phyloP scores from a whole-genome alignment of 1,284 basidiomycete genomes.

The Tilletiaria anomala region DNA sequence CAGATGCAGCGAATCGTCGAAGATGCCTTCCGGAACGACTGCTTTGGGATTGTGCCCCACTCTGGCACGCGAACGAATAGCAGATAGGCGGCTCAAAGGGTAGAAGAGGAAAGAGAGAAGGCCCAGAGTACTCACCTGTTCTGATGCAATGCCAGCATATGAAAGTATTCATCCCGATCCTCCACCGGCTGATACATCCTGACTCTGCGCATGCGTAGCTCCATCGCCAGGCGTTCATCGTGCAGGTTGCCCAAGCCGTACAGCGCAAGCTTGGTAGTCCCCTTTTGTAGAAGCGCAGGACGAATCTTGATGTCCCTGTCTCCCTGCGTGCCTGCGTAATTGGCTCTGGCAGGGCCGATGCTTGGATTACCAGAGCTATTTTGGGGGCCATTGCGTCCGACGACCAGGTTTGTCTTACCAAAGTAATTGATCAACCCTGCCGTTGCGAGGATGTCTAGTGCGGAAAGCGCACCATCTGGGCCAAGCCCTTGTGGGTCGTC shows the following conservation, averaged over 20 bases:
- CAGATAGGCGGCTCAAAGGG: no score
- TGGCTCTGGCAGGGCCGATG: slow-evolving; percentile 7
- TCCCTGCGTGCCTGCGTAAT: slow-evolving; percentile 29
- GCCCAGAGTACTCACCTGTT: slow-evolving; percentile 56
- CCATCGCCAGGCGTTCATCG: slow-evolving; percentile 88
- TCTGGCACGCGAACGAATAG: slow-evolving; percentile 42
- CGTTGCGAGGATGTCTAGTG: slow-evolving; percentile 83
- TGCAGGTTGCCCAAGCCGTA: slow-evolving; percentile 96
- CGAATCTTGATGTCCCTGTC: slow-evolving; percentile 68
- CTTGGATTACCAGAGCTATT: no score
- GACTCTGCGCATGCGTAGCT: slow-evolving; percentile 80
- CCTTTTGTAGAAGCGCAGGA: slow-evolving; percentile 80
- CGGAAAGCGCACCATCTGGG: slow-evolving; percentile 76
- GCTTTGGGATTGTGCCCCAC: slow-evolving; percentile 86
- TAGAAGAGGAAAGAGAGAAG: no score
- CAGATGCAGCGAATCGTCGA: slow-evolving; percentile 83
- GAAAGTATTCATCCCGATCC: slow-evolving; percentile 69
- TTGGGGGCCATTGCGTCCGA: not conserved
- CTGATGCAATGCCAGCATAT: slow-evolving; percentile 83
- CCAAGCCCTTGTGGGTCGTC: slow-evolving; percentile 96
- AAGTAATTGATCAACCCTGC: slow-evolving; percentile 93
- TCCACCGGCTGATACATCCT: slow-evolving; percentile 87
- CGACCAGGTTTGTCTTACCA: slow-evolving; percentile 56
- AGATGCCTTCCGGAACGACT: slow-evolving; percentile 86
- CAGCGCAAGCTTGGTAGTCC: slow-evolving; percentile 65